Evolutionary conservation across 495 filamentous ascomycete genomes (phyloP), one percentile per base, ranked within the genome.

Genomic region (Penicillium lagena): DNA sequence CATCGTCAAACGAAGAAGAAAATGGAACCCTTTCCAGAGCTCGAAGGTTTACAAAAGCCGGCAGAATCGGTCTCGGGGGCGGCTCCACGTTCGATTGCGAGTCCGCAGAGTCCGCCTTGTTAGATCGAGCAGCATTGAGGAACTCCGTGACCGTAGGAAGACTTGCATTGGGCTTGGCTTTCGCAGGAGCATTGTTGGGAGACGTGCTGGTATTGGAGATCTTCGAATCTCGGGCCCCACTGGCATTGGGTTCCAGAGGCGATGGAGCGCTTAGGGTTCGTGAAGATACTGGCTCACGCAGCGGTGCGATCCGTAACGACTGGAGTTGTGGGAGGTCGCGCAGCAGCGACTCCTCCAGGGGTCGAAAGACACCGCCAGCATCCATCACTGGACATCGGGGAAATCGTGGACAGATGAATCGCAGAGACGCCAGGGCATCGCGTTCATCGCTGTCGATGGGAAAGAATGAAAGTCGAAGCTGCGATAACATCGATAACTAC

Each of bases 171-270:
- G 22, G 4, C 29, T 62, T 51, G 32, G 54, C 38, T 49, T 51
- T 62, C 34, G 52, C 27, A 12, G 66, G 47, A 10, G 59, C 49
- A 29, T 61, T 60, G 9, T 55, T 63, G 22, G 50, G 56, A 39
- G 60, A 58, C 14, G 56, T 45, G 17, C 51, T 58, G 14, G 63
- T 37, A 49, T 70, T 73, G 13, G 68, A 45, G 6, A 61, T 56
- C 27, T 52, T 62, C 10, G 66, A 46, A 1, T 74, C 61, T 29
- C 60, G 52, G 11, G 53, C 48, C 9, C 59, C 61, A 31, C 59
- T 67, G 31, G 71, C 69, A 46, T 69, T 73, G 10, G 73, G 71
- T 48, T 78, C 71, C 30, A 75, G 55, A 8, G 73, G 68, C 12
- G 68, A 63, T 12, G 69, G 72, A 13, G 60, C 50, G 40, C 62